Conservation (phyloP, 345 rosid genomes). For the Aurinia saxatilis region DNA sequence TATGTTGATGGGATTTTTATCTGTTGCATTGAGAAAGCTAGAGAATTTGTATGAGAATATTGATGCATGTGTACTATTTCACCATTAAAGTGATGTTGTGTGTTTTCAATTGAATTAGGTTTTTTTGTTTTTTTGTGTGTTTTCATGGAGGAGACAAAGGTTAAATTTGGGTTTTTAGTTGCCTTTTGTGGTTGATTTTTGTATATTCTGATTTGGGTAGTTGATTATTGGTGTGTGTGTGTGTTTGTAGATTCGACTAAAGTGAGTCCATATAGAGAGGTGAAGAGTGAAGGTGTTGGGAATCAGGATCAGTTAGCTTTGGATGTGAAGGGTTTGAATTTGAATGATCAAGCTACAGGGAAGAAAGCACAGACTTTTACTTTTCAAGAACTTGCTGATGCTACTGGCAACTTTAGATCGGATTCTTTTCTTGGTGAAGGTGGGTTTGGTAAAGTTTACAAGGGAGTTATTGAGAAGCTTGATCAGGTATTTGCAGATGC, state of each 20-base stretch:
- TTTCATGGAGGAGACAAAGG: slow-evolving; percentile 12
- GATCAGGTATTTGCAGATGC: slow-evolving; percentile 47
- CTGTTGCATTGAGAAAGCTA: neutral
- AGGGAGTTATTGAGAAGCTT: slow-evolving; percentile 45
- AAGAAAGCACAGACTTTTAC: slow-evolving; percentile 47
- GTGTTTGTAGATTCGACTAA: slow-evolving; percentile 39
- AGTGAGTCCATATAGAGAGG: slow-evolving; percentile 35
- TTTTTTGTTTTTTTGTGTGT: too few species aligned
- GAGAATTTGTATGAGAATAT: neutral
- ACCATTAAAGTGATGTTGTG: too few species aligned
- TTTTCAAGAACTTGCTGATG: slow-evolving; percentile 50
- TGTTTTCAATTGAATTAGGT: too few species aligned
- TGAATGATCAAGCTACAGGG: slow-evolving; percentile 40
- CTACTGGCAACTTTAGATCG: slow-evolving; percentile 54
- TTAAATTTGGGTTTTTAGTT: neutral
- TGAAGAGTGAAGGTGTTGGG: slow-evolving; percentile 29
- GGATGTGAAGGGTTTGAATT: slow-evolving; percentile 45
- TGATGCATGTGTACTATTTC: slow-evolving; percentile 29
- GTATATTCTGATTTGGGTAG: neutral
- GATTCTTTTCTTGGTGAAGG: slow-evolving; percentile 83
- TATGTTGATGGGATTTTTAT: neutral
- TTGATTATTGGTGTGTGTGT: neutral
- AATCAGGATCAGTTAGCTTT: slow-evolving; percentile 39
- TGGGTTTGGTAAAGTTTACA: slow-evolving; percentile 83
- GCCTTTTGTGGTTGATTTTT: neutral